These are phyloP conservation scores for Dothideomycetes sp. DNA, from an alignment of 2,329 filamentous ascomycete genomes.

Conservation along the genomic window DNA sequence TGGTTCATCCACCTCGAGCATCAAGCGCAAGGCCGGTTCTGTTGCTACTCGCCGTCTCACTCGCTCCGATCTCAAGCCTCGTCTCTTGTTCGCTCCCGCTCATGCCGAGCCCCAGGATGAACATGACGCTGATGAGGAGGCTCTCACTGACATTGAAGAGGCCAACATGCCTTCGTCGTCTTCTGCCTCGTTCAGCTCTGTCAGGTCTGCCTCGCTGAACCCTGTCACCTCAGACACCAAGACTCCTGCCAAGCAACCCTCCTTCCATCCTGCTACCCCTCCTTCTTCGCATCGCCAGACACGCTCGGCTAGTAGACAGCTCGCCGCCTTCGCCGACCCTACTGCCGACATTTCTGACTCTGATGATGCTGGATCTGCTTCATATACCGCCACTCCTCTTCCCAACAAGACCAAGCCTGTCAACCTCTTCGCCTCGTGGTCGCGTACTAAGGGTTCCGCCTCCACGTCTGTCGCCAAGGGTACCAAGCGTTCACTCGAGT, in stretches of 20 bases:
- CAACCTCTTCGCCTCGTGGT: constrained; percentile 61
- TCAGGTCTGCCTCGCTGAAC: too few relatives aligned
- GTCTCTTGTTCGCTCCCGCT: constrained; percentile 54
- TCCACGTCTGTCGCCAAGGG: not conserved
- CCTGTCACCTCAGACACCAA: constrained; percentile 26
- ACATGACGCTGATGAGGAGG: constrained; percentile 50
- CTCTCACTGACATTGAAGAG: constrained; percentile 42
- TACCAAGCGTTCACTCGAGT: constrained; percentile 1
- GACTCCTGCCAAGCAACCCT: constrained; percentile 20
- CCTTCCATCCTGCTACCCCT: constrained; percentile 49
- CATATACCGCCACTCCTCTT: constrained; percentile 11
- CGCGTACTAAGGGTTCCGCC: constrained; percentile 45
- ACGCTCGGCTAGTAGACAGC: constrained; percentile 36
- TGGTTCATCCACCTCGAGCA: constrained; percentile 14
- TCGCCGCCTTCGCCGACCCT: constrained; percentile 11
- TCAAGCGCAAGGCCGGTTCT: constrained; percentile 31
- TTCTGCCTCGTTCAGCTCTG: constrained; percentile 17
- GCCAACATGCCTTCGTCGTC: constrained; percentile 17
- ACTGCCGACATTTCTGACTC: constrained; percentile 1
- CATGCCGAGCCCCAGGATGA: constrained; percentile 37
- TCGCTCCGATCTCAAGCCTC: constrained; percentile 61
- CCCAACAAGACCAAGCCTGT: constrained; percentile 23
- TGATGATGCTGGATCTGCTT: constrained; percentile 1
- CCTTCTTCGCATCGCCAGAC: constrained; percentile 54
- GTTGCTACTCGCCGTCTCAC: constrained; percentile 45